Conservation (phyloP, 2,329 filamentous ascomycete species). For the Polychaeton citri region DNA sequence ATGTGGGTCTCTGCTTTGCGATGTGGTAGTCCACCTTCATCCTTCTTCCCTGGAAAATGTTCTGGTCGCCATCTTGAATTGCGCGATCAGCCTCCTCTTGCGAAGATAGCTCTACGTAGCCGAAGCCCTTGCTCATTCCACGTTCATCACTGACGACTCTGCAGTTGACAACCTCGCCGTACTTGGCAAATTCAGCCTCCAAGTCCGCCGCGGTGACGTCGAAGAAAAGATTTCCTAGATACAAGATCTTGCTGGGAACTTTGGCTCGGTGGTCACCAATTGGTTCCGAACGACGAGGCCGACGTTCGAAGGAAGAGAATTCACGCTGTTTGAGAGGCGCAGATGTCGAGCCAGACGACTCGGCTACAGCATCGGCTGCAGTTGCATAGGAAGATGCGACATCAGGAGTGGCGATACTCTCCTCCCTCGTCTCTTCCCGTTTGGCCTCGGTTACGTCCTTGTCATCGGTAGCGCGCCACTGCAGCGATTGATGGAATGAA, state of each 20-base stretch:
- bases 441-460: constrained; percentile 20
- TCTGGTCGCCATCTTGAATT: constrained; percentile 44
- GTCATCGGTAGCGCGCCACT: constrained; percentile 18
- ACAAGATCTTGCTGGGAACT: constrained; percentile 36
- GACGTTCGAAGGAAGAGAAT: no score
- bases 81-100: constrained; percentile 42
- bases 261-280: not conserved
- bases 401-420: constrained; percentile 10
- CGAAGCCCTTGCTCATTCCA: constrained; percentile 59
- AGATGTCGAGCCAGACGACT: constrained; percentile 10
- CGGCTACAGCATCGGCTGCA: constrained; percentile 11
- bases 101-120: constrained; percentile 48
- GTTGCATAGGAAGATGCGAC: no score
- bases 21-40: constrained; percentile 48
- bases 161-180: constrained; percentile 40
- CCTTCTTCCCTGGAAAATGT: constrained; percentile 50
- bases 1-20: constrained; percentile 9
- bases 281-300: not conserved
- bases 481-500: constrained; percentile 27
- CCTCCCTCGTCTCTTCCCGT: constrained; percentile 12
- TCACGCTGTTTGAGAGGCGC: no score
- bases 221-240: constrained; percentile 57
- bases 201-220: constrained; percentile 51
- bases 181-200: constrained; percentile 44
- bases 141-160: constrained; percentile 47